These are phyloP conservation scores for Bjerkandera adusta DNA, from an alignment of 1,284 basidiomycete genomes.

Conservation along the genomic window DNA sequence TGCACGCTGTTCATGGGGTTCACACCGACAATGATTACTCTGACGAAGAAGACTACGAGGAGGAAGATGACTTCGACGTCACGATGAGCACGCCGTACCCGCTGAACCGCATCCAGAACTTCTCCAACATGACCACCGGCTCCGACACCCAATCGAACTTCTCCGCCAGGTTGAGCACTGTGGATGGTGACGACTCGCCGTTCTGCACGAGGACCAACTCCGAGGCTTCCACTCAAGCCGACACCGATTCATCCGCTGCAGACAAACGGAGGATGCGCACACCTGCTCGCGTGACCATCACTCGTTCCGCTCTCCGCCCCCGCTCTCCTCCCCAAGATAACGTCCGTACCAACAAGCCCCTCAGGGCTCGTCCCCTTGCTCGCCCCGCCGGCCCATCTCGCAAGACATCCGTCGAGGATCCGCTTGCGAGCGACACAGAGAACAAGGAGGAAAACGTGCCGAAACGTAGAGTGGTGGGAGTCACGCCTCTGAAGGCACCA, in stretches of 20 bases:
- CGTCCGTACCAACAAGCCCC: slow-evolving; percentile 7
- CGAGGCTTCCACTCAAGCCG: slow-evolving; percentile 33
- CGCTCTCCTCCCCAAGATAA: slow-evolving; percentile 14
- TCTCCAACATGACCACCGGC: slow-evolving; percentile 29
- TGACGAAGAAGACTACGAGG: slow-evolving; percentile 36
- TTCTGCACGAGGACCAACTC: slow-evolving; percentile 44
- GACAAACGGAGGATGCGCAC: slow-evolving; percentile 27
- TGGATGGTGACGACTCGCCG: slow-evolving; percentile 42
- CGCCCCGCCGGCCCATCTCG: background rate
- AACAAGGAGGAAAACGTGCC: slow-evolving; percentile 2
- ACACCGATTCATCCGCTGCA: slow-evolving; percentile 21
- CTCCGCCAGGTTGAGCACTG: slow-evolving; percentile 44
- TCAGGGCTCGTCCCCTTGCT: slow-evolving; percentile 8
- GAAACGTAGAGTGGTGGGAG: background rate
- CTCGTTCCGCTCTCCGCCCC: slow-evolving; percentile 4
- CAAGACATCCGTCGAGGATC: too few relatives aligned
- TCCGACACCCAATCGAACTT: slow-evolving; percentile 31
- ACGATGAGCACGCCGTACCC: slow-evolving; percentile 61
- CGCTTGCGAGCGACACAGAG: background rate
- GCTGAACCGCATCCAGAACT: slow-evolving; percentile 17
- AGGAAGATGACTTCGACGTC: slow-evolving; percentile 59
- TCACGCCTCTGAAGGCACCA: background rate
- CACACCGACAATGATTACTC: slow-evolving; percentile 18
- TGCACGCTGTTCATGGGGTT: slow-evolving; percentile 27
- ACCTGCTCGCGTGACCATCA: background rate